Percentiles rank a stretch among this genome's conserved stretches.
Evolutionary conservation across 768 basidiomycete genomes (phyloP).

Genomic region (Tylopilus intermedius): DNA sequence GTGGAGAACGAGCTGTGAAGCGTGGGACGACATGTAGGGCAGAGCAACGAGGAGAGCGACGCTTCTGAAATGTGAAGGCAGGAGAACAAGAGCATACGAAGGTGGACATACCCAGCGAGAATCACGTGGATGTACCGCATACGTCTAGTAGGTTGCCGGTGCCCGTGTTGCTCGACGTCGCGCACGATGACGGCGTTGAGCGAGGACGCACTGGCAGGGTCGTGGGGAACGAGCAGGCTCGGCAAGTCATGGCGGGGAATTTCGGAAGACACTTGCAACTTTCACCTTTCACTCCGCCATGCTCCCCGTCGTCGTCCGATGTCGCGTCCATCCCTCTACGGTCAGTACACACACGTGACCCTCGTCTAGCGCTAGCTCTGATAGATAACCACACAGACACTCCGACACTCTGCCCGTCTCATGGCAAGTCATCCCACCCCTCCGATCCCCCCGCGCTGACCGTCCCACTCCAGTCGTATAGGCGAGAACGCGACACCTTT

Average conservation of each 20-base stretch:
- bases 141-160: not conserved
- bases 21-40: conserved; percentile 34
- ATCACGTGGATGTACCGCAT: conserved; percentile 28
- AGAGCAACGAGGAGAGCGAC: conserved; percentile 13
- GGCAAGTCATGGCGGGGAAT: not conserved
- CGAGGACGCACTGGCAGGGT: not conserved
- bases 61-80: not conserved
- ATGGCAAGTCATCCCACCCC: conserved; percentile 31
- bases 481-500: conserved; percentile 90
- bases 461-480: conserved; percentile 47
- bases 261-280: conserved; percentile 3
- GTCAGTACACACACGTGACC: conserved; percentile 24
- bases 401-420: conserved; percentile 18
- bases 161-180: not conserved
- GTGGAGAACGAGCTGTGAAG: conserved; percentile 80
- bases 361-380: not conserved
- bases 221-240: not conserved
- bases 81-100: not conserved
- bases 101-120: conserved; percentile 6
- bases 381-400: not conserved
- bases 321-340: not conserved
- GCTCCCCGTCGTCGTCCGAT: conserved; percentile 16
- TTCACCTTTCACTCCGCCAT: conserved; percentile 2
- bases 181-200: not conserved
- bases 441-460: not conserved